Evolutionary conservation across 257 asterid species (phyloP).

Genomic region (Solanum commersonii): DNA sequence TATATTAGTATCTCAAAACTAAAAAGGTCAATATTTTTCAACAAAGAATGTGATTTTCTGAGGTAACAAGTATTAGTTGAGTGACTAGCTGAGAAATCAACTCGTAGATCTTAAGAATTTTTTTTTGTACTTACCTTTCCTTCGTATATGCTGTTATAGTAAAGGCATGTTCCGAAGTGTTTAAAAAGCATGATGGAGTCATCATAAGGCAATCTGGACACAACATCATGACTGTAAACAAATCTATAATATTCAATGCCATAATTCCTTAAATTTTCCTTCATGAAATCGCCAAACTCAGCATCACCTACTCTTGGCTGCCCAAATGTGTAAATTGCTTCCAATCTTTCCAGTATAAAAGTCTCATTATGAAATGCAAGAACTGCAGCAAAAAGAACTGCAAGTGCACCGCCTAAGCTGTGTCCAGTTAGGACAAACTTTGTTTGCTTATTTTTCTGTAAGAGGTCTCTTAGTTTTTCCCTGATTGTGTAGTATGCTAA

Average conservation of each 20-base stretch:
- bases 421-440: conserved; percentile 50
- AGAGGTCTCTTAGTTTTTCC: conserved; percentile 8
- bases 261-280: conserved; percentile 7
- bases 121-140: conserved; percentile 19
- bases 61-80: background rate
- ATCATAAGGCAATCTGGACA: conserved; percentile 52
- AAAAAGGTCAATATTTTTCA: background rate
- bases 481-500: conserved; percentile 33
- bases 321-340: conserved; percentile 54
- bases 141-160: conserved; percentile 34
- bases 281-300: conserved; percentile 37
- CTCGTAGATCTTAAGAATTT: no score
- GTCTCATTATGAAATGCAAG: conserved; percentile 32
- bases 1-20: background rate
- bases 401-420: conserved; percentile 68
- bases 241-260: conserved; percentile 33
- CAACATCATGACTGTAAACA: conserved; percentile 51
- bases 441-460: background rate
- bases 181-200: conserved; percentile 23
- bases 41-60: background rate
- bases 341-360: conserved; percentile 27
- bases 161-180: conserved; percentile 54
- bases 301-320: conserved; percentile 66
- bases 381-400: conserved; percentile 42
- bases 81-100: background rate